These are phyloP conservation scores for Coelastrella sp. DNA, from an alignment of 139 green algal species.

Conservation along the genomic window DNA sequence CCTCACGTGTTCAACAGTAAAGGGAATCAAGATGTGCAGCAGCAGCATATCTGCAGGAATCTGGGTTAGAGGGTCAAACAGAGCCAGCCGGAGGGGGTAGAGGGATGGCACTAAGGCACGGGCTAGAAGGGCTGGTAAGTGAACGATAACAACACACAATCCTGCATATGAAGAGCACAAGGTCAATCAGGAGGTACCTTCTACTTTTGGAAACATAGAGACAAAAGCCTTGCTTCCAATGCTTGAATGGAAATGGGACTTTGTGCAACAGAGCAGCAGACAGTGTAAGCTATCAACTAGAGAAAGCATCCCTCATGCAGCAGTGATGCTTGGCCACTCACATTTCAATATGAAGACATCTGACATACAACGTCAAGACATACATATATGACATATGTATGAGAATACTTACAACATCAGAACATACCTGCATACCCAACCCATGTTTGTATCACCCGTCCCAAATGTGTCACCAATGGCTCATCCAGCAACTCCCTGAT, in stretches of 20 bases:
- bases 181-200: too few relatives aligned
- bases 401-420: background rate
- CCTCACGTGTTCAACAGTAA: slow-evolving; percentile 52
- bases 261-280: too few relatives aligned
- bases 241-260: too few relatives aligned
- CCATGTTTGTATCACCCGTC: background rate
- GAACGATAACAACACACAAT: slow-evolving; percentile 45
- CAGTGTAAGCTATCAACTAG: too few relatives aligned
- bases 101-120: slow-evolving; percentile 31
- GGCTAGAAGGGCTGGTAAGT: slow-evolving; percentile 48
- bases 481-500: slow-evolving; percentile 45
- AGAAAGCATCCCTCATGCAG: too few relatives aligned
- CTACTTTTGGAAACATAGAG: too few relatives aligned
- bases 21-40: slow-evolving; percentile 50
- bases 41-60: slow-evolving; percentile 57
- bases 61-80: slow-evolving; percentile 46
- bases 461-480: slow-evolving; percentile 44
- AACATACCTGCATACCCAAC: slow-evolving; percentile 40
- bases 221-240: too few relatives aligned
- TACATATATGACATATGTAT: background rate
- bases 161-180: background rate
- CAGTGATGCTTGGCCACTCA: too few relatives aligned
- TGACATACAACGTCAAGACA: background rate
- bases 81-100: slow-evolving; percentile 32
- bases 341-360: background rate